Conservation (phyloP, 768 basidiomycete species). For the Coprinopsis cinerea region DNA sequence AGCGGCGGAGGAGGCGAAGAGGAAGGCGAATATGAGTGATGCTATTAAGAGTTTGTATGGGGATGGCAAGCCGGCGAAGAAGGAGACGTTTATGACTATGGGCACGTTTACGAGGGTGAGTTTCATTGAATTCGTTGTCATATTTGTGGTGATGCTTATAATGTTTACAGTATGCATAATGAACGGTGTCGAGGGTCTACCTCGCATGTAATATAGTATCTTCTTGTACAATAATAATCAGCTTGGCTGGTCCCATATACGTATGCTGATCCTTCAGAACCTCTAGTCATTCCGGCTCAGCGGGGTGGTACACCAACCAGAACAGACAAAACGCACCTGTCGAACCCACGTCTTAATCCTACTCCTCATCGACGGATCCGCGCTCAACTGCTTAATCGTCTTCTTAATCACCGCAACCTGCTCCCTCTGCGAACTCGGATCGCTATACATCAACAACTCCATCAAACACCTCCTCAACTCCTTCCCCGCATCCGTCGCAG, state of each 20-base stretch:
- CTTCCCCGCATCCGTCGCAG: background rate
- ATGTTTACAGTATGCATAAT: conserved; percentile 19
- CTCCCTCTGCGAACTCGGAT: background rate
- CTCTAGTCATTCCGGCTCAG: too few relatives aligned
- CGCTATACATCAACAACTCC: background rate
- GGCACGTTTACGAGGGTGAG: conserved; percentile 88
- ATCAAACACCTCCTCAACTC: conserved; percentile 1
- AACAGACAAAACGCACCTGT: background rate
- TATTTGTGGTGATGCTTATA: background rate
- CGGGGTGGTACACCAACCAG: background rate
- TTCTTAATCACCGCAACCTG: background rate
- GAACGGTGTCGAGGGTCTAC: too few relatives aligned
- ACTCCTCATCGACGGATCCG: background rate
- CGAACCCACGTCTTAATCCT: background rate
- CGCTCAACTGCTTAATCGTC: background rate
- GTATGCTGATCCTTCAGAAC: too few relatives aligned
- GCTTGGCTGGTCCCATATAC: too few relatives aligned
- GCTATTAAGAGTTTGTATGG: conserved; percentile 81
- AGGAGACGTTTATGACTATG: conserved; percentile 90
- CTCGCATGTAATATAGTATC: too few relatives aligned
- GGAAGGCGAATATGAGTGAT: conserved; percentile 79
- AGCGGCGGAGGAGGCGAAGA: conserved; percentile 75
- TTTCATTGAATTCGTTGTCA: conserved; percentile 5
- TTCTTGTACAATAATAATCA: too few relatives aligned
- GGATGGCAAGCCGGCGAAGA: conserved; percentile 47